These are phyloP conservation scores for Ceratobasidium sp. DNA, from an alignment of 1,284 basidiomycete species.

Conservation along the genomic window DNA sequence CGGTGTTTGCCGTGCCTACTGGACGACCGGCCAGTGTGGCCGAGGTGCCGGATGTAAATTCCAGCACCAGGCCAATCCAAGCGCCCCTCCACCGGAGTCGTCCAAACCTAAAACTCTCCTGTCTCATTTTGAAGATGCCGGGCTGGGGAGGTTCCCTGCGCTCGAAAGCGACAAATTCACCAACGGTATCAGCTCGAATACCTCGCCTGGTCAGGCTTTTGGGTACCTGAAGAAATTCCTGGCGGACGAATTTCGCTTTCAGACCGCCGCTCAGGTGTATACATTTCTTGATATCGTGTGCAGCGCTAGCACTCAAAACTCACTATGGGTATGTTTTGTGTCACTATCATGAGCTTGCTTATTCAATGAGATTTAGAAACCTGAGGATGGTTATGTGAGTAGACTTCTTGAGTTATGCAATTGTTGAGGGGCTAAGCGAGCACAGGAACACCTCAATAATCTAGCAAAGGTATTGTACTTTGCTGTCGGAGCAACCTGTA, in stretches of 20 bases:
- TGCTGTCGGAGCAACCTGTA: neutral
- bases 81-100: neutral
- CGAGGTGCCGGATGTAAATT: slow-evolving; percentile 14
- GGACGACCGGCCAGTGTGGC: slow-evolving; percentile 2
- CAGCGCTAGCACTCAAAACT: slow-evolving; percentile 3
- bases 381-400: slow-evolving; percentile 16
- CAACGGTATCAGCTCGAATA: neutral
- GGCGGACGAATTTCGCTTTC: slow-evolving; percentile 2
- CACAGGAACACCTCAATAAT: neutral
- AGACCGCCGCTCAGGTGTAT: slow-evolving; percentile 4
- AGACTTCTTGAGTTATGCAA: neutral
- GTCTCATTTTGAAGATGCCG: neutral
- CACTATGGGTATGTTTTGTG: slow-evolving; percentile 6
- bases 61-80: neutral
- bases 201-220: neutral
- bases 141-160: neutral
- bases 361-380: neutral
- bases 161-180: neutral
- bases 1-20: slow-evolving; percentile 13
- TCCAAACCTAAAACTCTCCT: neutral
- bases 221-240: neutral
- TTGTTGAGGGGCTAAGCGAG: neutral
- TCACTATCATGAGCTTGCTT: neutral
- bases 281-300: slow-evolving; percentile 16
- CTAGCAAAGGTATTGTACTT: neutral